Percentiles rank a stretch among this genome's conserved stretches.
Conservation (phyloP, 2,329 filamentous ascomycete genomes). For the Dactylellina haptotyla region DNA sequence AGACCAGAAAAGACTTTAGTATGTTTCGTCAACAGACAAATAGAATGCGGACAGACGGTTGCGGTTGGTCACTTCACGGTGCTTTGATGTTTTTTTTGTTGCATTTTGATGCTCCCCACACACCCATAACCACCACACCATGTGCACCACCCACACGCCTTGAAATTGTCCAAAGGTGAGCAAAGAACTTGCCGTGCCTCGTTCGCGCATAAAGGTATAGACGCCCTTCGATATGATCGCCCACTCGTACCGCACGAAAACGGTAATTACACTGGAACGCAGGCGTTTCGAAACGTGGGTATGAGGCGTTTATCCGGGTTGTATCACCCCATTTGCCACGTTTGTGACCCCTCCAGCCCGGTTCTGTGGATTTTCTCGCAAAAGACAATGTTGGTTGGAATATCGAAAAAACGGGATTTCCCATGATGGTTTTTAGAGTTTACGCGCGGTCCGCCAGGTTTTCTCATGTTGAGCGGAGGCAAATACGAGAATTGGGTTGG, state of each 20-base stretch:
- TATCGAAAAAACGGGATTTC: not conserved
- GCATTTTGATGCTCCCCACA: constrained; percentile 4
- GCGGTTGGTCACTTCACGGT: not conserved
- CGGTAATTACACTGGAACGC: not conserved
- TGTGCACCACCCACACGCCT: no score
- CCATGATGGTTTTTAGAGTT: not conserved
- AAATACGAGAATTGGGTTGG: no score
- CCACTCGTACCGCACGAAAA: not conserved
- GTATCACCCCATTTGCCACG: constrained; percentile 16
- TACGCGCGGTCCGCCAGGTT: constrained; percentile 6
- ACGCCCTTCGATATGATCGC: constrained; percentile 12
- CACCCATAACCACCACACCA: no score
- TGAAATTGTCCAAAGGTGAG: no score
- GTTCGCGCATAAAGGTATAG: no score
- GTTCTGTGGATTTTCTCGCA: constrained; percentile 14
- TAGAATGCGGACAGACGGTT: no score
- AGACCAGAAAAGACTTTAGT: no score
- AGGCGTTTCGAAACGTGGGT: constrained; percentile 37
- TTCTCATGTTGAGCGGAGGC: constrained; percentile 11
- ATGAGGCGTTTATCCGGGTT: constrained; percentile 36
- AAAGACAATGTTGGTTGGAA: constrained; percentile 23
- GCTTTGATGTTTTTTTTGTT: not conserved
- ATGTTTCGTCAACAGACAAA: no score
- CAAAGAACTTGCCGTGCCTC: no score
- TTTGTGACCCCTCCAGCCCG: not conserved